phyloP scores from a whole-genome alignment of 2,329 filamentous ascomycete genomes.

The Penicillium occitanis region DNA sequence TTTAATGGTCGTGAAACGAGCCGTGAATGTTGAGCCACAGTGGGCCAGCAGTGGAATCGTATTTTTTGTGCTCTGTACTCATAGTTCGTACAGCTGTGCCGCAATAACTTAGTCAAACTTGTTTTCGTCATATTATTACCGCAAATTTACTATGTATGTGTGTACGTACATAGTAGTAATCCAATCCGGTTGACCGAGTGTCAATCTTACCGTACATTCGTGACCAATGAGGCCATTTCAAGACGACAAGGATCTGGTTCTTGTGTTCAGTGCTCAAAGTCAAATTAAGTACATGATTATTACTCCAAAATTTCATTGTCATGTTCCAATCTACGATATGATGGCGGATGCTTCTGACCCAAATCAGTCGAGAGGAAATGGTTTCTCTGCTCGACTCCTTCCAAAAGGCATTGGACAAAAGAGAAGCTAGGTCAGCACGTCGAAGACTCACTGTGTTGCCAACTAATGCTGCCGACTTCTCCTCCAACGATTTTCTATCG shows the following conservation, averaged over 20 bases:
- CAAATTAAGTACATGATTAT: neutral
- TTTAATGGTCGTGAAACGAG: neutral
- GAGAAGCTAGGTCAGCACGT: slow-evolving; percentile 47
- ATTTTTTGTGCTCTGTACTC: neutral
- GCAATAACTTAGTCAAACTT: neutral
- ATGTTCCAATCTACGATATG: neutral
- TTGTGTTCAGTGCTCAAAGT: neutral
- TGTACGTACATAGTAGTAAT: neutral
- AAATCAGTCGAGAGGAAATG: slow-evolving; percentile 18
- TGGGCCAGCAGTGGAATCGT: neutral
- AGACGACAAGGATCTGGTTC: neutral
- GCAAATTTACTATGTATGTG: neutral
- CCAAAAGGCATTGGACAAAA: slow-evolving; percentile 36
- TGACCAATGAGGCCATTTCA: neutral
- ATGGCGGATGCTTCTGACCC: neutral
- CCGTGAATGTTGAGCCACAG: neutral
- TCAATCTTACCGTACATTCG: neutral
- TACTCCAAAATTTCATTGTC: neutral
- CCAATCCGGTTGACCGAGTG: neutral
- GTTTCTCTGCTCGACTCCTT: slow-evolving; percentile 32
- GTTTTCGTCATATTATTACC: neutral
- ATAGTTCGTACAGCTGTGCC: too few relatives aligned
- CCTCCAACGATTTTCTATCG: slow-evolving; percentile 66
- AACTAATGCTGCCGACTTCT: slow-evolving; percentile 55
- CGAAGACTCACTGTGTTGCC: slow-evolving; percentile 50